Percentiles rank a stretch among this genome's conserved stretches.
These are phyloP conservation scores for Linaria vulgaris DNA, from an alignment of 257 asterid genomes.

Conservation along the genomic window DNA sequence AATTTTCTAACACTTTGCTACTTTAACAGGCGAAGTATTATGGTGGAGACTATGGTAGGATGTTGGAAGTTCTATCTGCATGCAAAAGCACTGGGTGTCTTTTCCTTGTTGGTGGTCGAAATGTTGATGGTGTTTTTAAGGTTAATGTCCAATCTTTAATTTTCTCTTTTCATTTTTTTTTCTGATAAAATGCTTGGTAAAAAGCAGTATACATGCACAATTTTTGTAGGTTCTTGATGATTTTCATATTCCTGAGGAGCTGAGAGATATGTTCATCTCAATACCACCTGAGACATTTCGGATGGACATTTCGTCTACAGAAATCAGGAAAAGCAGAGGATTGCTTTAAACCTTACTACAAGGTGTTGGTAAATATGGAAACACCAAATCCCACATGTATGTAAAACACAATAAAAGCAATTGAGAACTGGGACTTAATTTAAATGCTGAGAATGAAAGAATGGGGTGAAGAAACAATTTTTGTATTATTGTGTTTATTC, in stretches of 20 bases:
- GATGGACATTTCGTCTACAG: conserved; percentile 85
- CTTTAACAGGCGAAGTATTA: conserved; percentile 81
- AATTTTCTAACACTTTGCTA: conserved; percentile 7
- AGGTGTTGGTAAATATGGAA: background rate
- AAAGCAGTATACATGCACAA: conserved; percentile 14
- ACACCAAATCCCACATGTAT: background rate
- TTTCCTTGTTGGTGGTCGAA: conserved; percentile 85
- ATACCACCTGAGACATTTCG: conserved; percentile 74
- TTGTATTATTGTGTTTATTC: conserved; percentile 6
- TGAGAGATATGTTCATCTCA: conserved; percentile 68
- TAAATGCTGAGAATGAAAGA: background rate
- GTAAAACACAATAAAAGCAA: background rate
- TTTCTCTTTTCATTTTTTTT: background rate
- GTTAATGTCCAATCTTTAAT: conserved; percentile 32
- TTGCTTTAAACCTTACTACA: conserved; percentile 22
- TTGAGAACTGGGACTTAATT: background rate
- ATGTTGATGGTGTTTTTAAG: conserved; percentile 70
- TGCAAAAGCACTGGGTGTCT: conserved; percentile 88
- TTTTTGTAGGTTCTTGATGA: conserved; percentile 76
- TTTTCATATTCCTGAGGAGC: conserved; percentile 68
- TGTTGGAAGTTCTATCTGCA: conserved; percentile 69
- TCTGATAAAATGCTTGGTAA: conserved; percentile 3
- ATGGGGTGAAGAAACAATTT: background rate
- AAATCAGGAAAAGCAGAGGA: conserved; percentile 58
- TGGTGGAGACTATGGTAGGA: conserved; percentile 56